phyloP scores from a whole-genome alignment of 176 grass and related monocot species.

The Aegilops umbellulata region DNA sequence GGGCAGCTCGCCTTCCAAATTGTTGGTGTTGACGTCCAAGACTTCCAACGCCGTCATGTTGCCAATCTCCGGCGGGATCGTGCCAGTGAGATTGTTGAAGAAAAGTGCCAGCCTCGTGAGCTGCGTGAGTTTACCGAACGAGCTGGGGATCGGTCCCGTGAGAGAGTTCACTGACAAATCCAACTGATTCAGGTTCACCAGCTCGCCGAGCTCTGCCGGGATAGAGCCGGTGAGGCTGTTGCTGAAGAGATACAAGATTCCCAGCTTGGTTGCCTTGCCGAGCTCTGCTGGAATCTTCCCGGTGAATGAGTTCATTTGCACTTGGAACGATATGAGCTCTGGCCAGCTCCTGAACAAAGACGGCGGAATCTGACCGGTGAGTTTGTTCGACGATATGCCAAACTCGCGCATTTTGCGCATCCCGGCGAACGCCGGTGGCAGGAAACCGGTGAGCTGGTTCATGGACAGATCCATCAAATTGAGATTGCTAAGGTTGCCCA shows the following conservation, averaged over 20 bases:
- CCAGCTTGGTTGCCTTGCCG: slow-evolving; percentile 29
- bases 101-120: slow-evolving; percentile 40
- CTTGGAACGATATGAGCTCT: slow-evolving; percentile 59
- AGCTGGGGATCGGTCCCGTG: slow-evolving; percentile 41
- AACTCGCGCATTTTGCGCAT: slow-evolving; percentile 54
- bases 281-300: slow-evolving; percentile 40
- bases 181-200: slow-evolving; percentile 5
- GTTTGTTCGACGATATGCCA: slow-evolving; percentile 47
- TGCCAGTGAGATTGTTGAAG: slow-evolving; percentile 58
- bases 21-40: slow-evolving; percentile 64
- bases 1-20: slow-evolving; percentile 53
- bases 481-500: slow-evolving; percentile 52
- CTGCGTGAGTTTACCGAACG: slow-evolving; percentile 50
- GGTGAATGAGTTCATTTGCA: slow-evolving; percentile 1
- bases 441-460: slow-evolving; percentile 42
- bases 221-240: slow-evolving; percentile 47
- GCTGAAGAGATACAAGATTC: slow-evolving; percentile 24
- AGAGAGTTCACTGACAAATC: slow-evolving; percentile 52
- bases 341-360: slow-evolving; percentile 43
- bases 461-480: slow-evolving; percentile 2
- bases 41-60: slow-evolving; percentile 46
- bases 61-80: slow-evolving; percentile 52
- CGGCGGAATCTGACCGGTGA: slow-evolving; percentile 39
- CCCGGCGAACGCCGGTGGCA: slow-evolving; percentile 34
- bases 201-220: slow-evolving; percentile 41